Conservation (phyloP, 495 filamentous ascomycete genomes). For the Tuber calosporum region DNA sequence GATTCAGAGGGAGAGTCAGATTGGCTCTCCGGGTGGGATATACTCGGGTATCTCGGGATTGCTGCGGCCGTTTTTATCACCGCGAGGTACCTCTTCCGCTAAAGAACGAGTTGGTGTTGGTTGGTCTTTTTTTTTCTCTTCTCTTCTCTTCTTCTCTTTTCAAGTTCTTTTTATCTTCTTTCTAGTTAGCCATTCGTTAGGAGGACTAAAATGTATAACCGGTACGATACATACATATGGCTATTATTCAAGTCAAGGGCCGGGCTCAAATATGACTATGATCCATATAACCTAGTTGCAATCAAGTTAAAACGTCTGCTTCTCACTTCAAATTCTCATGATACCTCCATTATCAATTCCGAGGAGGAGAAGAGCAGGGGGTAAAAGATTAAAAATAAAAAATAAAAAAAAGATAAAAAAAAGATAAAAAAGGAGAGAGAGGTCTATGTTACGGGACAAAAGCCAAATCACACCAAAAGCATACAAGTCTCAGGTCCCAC, state of each 20-base stretch:
- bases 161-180: not conserved
- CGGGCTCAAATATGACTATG: not conserved
- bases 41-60: not conserved
- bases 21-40: not conserved
- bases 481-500: too few species aligned
- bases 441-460: not conserved
- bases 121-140: not conserved
- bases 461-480: not conserved
- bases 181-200: not conserved
- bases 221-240: not conserved
- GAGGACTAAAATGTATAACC: not conserved
- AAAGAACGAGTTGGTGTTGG: not conserved
- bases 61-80: not conserved
- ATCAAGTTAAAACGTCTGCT: not conserved
- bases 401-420: too few species aligned
- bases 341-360: not conserved
- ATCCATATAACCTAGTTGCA: too few species aligned
- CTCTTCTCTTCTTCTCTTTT: too few species aligned
- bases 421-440: not conserved
- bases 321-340: not conserved
- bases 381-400: not conserved
- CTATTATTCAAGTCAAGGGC: not conserved
- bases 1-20: not conserved
- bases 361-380: not conserved
- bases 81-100: not conserved